Evolutionary conservation across 495 filamentous ascomycete species (phyloP), one percentile per base, ranked within the genome.

Genomic region (Penicillium waksmanii): DNA sequence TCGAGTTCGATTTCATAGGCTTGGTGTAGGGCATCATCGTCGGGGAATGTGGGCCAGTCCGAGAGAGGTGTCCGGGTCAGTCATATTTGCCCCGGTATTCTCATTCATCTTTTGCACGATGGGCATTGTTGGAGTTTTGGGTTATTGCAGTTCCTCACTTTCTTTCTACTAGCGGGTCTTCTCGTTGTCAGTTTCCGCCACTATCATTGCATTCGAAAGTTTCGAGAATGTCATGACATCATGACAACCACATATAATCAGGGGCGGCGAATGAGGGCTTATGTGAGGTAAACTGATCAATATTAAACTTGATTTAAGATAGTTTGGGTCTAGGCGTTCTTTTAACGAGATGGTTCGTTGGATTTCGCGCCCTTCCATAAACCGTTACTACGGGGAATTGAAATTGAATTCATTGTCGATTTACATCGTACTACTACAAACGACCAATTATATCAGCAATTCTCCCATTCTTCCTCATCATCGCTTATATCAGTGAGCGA

Each of bases 11-110:
- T 56, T 25, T 72, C 62, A 23, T 69, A 72, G 13, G 66, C 66
- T 36, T 69, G 62, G 88, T 66, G 64, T 1, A 66, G 54, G 9
- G 60, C 43, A 13, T 60, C 64, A 21, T 66, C 64, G 4, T 44
- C 34, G 3, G 62, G 46, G 5, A 66, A 63, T 10, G 25, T 21
- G 11, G 60, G 50, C 12, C 38, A 27, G 4, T 54, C 34, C 17
- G 21, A 40, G 19, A n/a, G 60, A 35, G 15, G 56, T 7, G 11
- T 46, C 57, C 13, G 31, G 27, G 33, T 40, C 34, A 12, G 55
- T 33, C 50, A 58, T 58, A 7, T 40, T 13, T 19, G 42, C 2
- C 42, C 12, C n/a, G 19, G 18, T 17, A 46, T 17, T 38, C 12
- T 13, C 36, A n/a, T 38, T 13, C 36, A 13, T n/a, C 1, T 38